Evolutionary conservation across 2,329 filamentous ascomycete genomes (phyloP), one percentile per base, ranked within the genome.

Genomic region (Didymella pomorum): DNA sequence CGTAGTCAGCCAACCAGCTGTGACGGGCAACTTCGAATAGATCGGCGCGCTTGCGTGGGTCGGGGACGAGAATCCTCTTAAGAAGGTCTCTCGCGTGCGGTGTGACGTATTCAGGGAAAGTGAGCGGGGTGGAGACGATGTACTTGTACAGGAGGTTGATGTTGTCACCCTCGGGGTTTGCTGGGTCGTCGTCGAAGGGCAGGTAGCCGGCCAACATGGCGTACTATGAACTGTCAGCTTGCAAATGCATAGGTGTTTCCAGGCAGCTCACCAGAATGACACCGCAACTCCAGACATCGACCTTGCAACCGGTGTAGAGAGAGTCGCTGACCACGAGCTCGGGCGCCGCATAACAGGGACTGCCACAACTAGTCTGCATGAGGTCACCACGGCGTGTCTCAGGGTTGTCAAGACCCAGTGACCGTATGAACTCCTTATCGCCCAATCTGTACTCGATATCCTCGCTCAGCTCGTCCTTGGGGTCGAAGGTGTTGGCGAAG

Each of bases 71-170:
- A 60, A 99, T 99, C 52, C 95, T 88, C 60, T 95, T 89, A 45
- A 99, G 82, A 0, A 99, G 85, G 77, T 99, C 95, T 70, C 95
- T 87, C 21, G 95, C 94, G 77, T 99, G 95, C 8, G 95, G 95
- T 8, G 95, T 97, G 67, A 99, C 95, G 75, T 98, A 98, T 87
- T 99, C 95, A 61, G 95, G 95, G 76, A 99, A 99, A 4, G 94
- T 98, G 41, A 99, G 86, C 33, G 94, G 93, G 1, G 95, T 99
- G 54, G 92, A 96, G 59, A 97, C 94, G 69, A 99, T 99, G 79
- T 99, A 99, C 81, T 98, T 98, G 85, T 99, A 99, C 26, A 99
- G 83, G 11, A 99, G 85, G 76, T 99, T 99, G 81, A 99, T 99
- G 76, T 99, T 99, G 77, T 99, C 95, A 66, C 95, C 95, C 79